These are phyloP conservation scores for Fusarium dimerum DNA, from an alignment of 2,329 filamentous ascomycete genomes.

Conservation along the genomic window DNA sequence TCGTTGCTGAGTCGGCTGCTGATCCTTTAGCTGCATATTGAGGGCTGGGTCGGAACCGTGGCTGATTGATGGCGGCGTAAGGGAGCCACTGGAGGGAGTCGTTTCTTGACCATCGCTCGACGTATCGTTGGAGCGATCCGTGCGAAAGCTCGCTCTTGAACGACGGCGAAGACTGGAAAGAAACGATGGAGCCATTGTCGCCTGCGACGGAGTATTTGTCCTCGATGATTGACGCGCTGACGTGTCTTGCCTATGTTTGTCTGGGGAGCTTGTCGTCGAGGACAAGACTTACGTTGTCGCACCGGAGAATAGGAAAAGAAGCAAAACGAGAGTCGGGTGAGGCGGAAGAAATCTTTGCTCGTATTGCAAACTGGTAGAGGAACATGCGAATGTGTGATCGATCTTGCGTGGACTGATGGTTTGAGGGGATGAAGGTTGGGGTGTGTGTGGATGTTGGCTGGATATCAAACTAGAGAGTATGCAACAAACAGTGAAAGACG, in stretches of 20 bases:
- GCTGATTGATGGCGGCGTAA: slow-evolving; percentile 74
- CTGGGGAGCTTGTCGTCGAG: slow-evolving; percentile 6
- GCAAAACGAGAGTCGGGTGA: neutral
- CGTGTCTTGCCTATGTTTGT: slow-evolving; percentile 5
- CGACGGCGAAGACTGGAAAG: slow-evolving; percentile 73
- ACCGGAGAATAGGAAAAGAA: neutral
- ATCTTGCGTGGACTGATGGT: neutral
- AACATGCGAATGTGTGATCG: neutral
- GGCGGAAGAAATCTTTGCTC: neutral
- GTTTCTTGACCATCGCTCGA: slow-evolving; percentile 64
- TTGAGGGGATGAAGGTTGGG: neutral
- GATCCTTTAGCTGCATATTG: slow-evolving; percentile 59
- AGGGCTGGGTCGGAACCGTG: slow-evolving; percentile 66
- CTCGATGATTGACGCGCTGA: slow-evolving; percentile 6
- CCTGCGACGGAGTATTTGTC: slow-evolving; percentile 20
- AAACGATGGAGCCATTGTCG: slow-evolving; percentile 63
- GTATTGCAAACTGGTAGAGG: neutral
- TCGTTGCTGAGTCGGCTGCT: slow-evolving; percentile 18
- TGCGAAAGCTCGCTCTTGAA: slow-evolving; percentile 73
- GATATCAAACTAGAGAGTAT: neutral
- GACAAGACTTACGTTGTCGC: slow-evolving; percentile 4
- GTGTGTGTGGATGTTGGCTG: neutral
- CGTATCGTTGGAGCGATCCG: slow-evolving; percentile 61
- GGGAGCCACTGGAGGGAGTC: slow-evolving; percentile 66
- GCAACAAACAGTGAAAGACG: neutral